Evolutionary conservation across 305 asterid species (phyloP).

Genomic region (Solanum aculeatissimum): DNA sequence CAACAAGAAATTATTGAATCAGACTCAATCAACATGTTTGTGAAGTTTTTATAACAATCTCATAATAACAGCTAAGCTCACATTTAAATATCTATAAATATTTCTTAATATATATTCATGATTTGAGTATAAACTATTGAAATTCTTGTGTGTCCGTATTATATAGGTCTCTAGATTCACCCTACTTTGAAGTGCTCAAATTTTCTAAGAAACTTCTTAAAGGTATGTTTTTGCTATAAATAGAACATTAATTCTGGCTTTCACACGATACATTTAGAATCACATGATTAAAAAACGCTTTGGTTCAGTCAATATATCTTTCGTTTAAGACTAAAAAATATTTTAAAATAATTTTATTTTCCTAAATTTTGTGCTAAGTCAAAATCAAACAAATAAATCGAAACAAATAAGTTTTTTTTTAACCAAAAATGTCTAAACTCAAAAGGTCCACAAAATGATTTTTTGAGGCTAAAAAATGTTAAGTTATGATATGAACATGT

Average conservation of each 20-base stretch:
- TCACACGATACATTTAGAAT: neutral
- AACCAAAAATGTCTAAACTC: neutral
- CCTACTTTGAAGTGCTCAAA: neutral
- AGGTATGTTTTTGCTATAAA: too few relatives aligned
- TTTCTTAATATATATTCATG: too few relatives aligned
- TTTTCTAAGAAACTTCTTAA: neutral
- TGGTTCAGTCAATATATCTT: neutral
- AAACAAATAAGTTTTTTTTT: neutral
- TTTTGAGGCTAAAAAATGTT: neutral
- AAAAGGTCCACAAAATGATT: neutral
- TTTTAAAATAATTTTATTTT: too few relatives aligned
- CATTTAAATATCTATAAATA: too few relatives aligned
- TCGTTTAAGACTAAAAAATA: neutral
- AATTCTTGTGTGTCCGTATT: neutral
- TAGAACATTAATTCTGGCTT: neutral
- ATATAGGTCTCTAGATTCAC: neutral
- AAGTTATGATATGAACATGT: neutral
- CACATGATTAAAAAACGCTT: too few relatives aligned
- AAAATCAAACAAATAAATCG: neutral
- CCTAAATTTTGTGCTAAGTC: neutral
- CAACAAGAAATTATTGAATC: neutral
- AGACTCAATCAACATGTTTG: neutral
- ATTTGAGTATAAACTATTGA: too few relatives aligned
- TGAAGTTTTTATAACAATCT: neutral
- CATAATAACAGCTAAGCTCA: too few relatives aligned